phyloP scores from a whole-genome alignment of 75 land plant genomes.

The Picea glauca region DNA sequence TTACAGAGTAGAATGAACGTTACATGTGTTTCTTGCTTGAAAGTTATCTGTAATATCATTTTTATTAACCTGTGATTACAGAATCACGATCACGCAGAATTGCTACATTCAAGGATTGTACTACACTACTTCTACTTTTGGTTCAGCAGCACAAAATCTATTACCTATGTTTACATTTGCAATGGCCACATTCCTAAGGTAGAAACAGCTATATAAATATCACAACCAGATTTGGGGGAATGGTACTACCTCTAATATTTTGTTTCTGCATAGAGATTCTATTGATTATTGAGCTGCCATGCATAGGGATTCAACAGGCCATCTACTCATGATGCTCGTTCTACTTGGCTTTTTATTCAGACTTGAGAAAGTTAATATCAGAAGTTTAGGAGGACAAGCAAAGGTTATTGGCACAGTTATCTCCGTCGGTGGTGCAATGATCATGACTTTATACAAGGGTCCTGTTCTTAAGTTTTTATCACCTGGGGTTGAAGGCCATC shows the following conservation, averaged over 20 bases:
- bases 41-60: no score
- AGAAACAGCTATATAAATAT: neutral
- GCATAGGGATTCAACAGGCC: no score
- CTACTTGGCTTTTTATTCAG: neutral
- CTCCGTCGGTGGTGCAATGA: neutral
- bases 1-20: no score
- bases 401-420: neutral
- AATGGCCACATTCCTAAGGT: constrained; percentile 28
- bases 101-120: constrained; percentile 28
- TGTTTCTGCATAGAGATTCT: no score
- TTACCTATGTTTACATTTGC: constrained; percentile 27
- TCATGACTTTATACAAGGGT: constrained; percentile 1
- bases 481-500: neutral
- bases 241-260: no score
- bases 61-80: neutral
- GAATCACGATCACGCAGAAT: constrained; percentile 26
- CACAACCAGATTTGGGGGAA: no score
- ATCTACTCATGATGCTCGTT: no score
- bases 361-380: neutral
- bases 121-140: constrained; percentile 29
- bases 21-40: no score
- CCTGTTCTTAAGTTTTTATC: neutral
- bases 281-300: no score
- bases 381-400: neutral
- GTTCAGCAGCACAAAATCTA: constrained; percentile 25